Conservation (phyloP, 768 basidiomycete genomes). For the Lactarius hengduanensis region DNA sequence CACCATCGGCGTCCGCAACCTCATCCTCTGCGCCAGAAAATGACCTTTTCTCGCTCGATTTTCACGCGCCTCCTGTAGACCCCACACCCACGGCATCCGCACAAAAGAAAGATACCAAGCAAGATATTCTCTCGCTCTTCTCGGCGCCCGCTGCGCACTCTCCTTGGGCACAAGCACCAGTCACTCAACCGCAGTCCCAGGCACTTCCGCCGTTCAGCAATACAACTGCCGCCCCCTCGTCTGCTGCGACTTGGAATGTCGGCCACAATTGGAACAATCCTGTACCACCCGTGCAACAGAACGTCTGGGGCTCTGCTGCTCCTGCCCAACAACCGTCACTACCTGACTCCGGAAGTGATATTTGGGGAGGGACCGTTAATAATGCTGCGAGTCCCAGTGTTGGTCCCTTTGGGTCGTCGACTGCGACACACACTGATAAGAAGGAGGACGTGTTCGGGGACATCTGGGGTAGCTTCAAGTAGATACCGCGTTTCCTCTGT, state of each 20-base stretch:
- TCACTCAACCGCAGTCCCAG: conserved; percentile 14
- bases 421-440: conserved; percentile 41
- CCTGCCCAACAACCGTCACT: conserved; percentile 36
- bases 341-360: conserved; percentile 46
- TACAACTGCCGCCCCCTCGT: conserved; percentile 44
- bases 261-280: conserved; percentile 59
- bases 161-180: conserved; percentile 29
- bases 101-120: conserved; percentile 70
- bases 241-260: conserved; percentile 63
- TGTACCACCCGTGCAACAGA: conserved; percentile 32
- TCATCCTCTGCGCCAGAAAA: conserved; percentile 44
- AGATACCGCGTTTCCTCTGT: conserved; percentile 24
- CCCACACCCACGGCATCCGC: conserved; percentile 34
- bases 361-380: conserved; percentile 52
- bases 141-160: conserved; percentile 44
- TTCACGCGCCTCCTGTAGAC: conserved; percentile 57
- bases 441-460: conserved; percentile 82
- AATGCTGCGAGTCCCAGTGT: conserved; percentile 28
- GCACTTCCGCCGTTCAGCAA: conserved; percentile 25
- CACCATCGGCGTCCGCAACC: conserved; percentile 37
- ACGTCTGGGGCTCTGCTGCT: conserved; percentile 38
- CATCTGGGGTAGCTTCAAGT: conserved; percentile 84
- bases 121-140: conserved; percentile 85
- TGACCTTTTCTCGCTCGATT: conserved; percentile 85
- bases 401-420: conserved; percentile 40